Evolutionary conservation across 2,329 filamentous ascomycete genomes (phyloP), one percentile per base, ranked within the genome.

Genomic region (Rutstroemia sp.): DNA sequence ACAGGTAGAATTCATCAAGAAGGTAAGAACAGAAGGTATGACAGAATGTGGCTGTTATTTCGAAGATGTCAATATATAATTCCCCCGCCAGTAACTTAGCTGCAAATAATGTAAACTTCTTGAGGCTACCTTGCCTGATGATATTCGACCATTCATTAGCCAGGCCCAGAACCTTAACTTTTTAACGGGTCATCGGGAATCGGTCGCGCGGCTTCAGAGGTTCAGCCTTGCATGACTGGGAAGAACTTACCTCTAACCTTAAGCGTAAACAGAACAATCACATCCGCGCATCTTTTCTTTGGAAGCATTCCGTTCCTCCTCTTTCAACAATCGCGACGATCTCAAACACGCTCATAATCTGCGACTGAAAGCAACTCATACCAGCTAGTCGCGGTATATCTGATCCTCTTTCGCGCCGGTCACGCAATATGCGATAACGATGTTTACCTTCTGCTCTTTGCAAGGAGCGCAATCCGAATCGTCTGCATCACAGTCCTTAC

Each of bases 391-490:
- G 10, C 30, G 30, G 3, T 34, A 34, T 34, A 9, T 19, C 39
- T 42, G 6, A 42, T 5, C 16, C 19, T 8, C 21, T 34, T 19
- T 4, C 14, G 8, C 25, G 8, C 14, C 39, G 23, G 6, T 17
- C 17, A 14, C 39, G 44, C 54, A 56, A 46, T 21, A 56, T 56
- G 54, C 38, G 30, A 56, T 56, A 69, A 73, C 63, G 67, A 99
- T 99, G 94, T 97, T 99, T 78, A 95, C 88, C 63, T 96, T 97
- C 74, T 95, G 88, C 68, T 86, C 94, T 48, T 78, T 99, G 57
- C 86, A 96, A 65, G 94, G 94, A 70, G 92, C 94, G 59, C 89
- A 95, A 68, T 92, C 89, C 51, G 83, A 88, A 63, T 94, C 90
- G 48, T 79, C 85, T 57, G 92, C 92, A 45, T 95, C 91, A 61